Evolutionary conservation across 148 eudicot genomes (phyloP).

Genomic region (Fallopia convolvulus): DNA sequence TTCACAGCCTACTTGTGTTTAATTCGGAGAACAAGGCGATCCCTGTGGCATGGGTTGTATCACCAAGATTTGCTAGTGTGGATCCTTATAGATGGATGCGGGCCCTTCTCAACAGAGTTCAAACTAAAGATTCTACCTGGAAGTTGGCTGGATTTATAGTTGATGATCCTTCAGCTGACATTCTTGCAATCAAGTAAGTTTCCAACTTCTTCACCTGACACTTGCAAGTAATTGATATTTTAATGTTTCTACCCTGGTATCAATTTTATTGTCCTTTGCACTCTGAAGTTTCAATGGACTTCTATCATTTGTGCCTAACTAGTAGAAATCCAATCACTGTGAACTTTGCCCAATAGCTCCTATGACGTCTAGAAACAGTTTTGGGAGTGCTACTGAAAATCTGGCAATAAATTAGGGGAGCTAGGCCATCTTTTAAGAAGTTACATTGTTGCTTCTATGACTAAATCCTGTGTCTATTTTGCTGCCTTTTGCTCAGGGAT

Average conservation of each 20-base stretch:
- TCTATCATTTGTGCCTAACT: not conserved
- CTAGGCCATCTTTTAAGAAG: not conserved
- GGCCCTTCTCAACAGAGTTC: slow-evolving; percentile 78
- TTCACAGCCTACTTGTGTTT: slow-evolving; percentile 90
- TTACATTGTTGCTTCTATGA: not conserved
- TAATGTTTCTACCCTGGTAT: not conserved
- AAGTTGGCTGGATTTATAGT: slow-evolving; percentile 82
- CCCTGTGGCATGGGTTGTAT: slow-evolving; percentile 90
- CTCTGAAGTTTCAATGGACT: not conserved
- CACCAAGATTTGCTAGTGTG: slow-evolving; percentile 52
- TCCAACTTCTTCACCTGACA: not conserved
- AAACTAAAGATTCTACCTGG: slow-evolving; percentile 74
- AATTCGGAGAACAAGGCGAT: slow-evolving; percentile 93
- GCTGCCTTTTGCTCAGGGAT: slow-evolving; percentile 51
- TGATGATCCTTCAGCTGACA: slow-evolving; percentile 76
- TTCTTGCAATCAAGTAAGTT: slow-evolving; percentile 57
- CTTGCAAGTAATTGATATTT: not conserved
- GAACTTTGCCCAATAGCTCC: not conserved
- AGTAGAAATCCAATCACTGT: not conserved
- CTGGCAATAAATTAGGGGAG: not conserved
- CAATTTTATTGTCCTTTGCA: not conserved
- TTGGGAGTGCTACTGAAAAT: not conserved
- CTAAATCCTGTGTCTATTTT: not conserved
- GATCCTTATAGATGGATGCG: slow-evolving; percentile 89
- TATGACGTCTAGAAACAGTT: not conserved